Base-by-base conservation (phyloP, 768 basidiomycete species). In the Tulasnella sp. region DNA sequence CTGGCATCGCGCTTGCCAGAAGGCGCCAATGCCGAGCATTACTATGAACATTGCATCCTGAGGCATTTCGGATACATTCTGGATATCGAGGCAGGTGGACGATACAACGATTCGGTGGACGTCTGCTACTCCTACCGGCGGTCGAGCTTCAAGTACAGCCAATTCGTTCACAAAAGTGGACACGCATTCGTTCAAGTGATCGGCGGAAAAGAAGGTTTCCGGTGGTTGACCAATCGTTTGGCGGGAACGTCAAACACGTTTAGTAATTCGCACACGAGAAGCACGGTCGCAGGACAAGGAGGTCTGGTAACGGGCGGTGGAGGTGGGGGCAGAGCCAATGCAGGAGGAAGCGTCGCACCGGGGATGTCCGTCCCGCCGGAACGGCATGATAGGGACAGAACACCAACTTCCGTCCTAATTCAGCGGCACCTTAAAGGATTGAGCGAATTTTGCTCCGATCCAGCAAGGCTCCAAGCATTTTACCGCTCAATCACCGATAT, bases 161-260 rank as follows among this genome's bases (percentile, higher is more conserved):
- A 98, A 78, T 98, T 93, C 78, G 90, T 97, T 36, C 96, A 97
- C 77, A 88, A 89, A 65, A 87, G 90, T 5, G 97, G 97, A 1
- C 87, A 91, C 29, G 94, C 92, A 9, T 94, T 98, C 77, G 88
- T 94, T 9, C 94, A 97, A 78, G 89, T 96, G 72, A 77, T 95
- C 5, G 92, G 90, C 1, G 92, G 89, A 1, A 79, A 84, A 3
- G 83, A 89, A 69, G 94, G 95, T 0, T 95, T 94, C 80, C 80
- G 94, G 73, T 96, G 95, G 83, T 83, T 94, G 76, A 95, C 91
- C 69, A 98, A 98, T 78, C 83, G 94, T 29, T 81, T 95, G 72
- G 90, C 92, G 84, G 88, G 86, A 3, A 84, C 88, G 32, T 72
- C 71, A 39, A 72, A 72, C 35, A 59, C 68, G 59, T 42, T 47